A percentile compares a stretch with the other conserved stretches of the same genome.
These are phyloP conservation scores for Raphanus hybrid DNA, from an alignment of 441 rosid genomes.

Conservation along the genomic window DNA sequence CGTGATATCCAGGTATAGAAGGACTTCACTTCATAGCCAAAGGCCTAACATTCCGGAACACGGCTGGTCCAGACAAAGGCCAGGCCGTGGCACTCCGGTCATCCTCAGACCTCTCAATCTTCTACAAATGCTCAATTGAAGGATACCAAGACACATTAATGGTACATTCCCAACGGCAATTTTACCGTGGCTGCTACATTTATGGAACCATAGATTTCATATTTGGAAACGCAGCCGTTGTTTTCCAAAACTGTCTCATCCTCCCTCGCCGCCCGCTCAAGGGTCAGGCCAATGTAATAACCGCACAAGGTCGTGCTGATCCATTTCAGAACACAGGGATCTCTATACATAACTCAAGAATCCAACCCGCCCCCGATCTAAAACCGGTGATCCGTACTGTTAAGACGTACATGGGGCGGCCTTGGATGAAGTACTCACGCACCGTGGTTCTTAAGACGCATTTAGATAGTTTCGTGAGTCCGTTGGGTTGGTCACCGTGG, in stretches of 20 bases:
- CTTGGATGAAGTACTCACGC: conserved; percentile 1
- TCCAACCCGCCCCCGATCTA: not conserved
- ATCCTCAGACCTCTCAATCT: conserved; percentile 2
- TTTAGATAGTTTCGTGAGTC: not conserved
- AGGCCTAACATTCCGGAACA: not conserved
- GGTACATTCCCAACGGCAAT: not conserved
- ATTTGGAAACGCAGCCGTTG: not conserved
- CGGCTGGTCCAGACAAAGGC: conserved; percentile 1
- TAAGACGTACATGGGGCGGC: not conserved
- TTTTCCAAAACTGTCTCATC: not conserved
- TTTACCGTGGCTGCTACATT: not conserved
- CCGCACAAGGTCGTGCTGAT: not conserved
- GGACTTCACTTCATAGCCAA: no score
- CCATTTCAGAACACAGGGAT: not conserved
- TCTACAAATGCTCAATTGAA: not conserved
- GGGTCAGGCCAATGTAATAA: not conserved
- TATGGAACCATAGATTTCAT: conserved; percentile 1
- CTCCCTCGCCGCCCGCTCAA: conserved; percentile 6
- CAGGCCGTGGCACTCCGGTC: conserved; percentile 6
- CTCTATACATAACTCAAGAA: not conserved
- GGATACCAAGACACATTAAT: not conserved
- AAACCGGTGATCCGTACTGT: not conserved
- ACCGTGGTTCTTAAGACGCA: not conserved
- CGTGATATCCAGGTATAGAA: no score
- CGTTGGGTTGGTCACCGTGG: not conserved